Evolutionary conservation across 768 basidiomycete genomes (phyloP), one percentile per base, ranked within the genome.

Genomic region (Leccinum rimulosum): DNA sequence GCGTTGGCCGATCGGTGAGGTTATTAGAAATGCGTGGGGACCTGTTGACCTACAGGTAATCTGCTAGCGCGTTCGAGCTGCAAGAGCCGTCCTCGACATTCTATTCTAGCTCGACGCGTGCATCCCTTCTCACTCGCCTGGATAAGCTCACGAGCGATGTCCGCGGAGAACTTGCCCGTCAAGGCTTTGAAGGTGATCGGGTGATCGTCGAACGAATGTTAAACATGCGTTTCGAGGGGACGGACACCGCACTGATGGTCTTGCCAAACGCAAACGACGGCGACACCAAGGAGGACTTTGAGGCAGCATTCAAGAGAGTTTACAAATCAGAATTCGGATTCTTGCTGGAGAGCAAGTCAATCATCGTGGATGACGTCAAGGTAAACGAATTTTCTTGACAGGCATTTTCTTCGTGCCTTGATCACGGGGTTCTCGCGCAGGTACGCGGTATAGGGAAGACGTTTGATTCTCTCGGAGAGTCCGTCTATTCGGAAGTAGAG

Each of bases 251-350:
- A 15, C 72, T 98, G 64, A 96, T 98, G 93, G 84, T 94, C 11
- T 76, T 93, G 12, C 84, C 88, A 0, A 63, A 79, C 22, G 62
- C 70, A 8, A 64, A 68, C 25, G 80, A 80, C 35, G 82, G 79
- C 0, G 81, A 86, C 63, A 85, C 80, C 25, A 65, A 77, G 14
- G 85, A 87, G 61, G 88, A 94, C 71, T 95, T 89, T 69, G 87
- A 87, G 64, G 80, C 79, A 3, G 91, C 87, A 10, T 98, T 97
- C 79, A 85, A 83, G 69, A 76, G 84, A 53, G 81, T 83, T 47
- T 95, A 97, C 77, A 91, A 85, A 75, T 73, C 85, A 25, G 92
- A 95, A 72, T 96, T 97, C 68, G 95, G 95, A 10, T 97, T 98
- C 77, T 75, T 95, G 62, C 78, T 98, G 30, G 91, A 95, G 62